Percentiles rank a stretch among this genome's conserved stretches.
Conservation (phyloP, 768 basidiomycete species). For the Phlebiopsis gigantea region DNA sequence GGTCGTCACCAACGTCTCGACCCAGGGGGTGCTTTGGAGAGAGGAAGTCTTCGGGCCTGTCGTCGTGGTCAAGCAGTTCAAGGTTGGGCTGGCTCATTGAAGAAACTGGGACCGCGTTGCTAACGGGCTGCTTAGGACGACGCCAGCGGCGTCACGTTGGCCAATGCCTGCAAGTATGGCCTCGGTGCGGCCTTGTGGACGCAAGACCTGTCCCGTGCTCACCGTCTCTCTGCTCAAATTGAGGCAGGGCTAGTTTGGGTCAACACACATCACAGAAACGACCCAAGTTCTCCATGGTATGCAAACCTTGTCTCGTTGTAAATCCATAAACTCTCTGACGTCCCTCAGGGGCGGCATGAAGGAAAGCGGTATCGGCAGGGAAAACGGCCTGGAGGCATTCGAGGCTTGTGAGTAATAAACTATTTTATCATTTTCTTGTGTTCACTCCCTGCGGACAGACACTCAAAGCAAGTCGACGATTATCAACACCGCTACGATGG, state of each 20-base stretch:
- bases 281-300: conserved; percentile 85
- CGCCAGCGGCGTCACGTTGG: conserved; percentile 57
- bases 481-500: conserved; percentile 60
- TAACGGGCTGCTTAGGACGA: conserved; percentile 41
- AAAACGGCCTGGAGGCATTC: conserved; percentile 80
- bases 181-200: conserved; percentile 84
- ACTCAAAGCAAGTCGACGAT: conserved; percentile 82
- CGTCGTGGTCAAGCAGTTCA: conserved; percentile 58
- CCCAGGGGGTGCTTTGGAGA: conserved; percentile 63
- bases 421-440: neutral
- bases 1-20: conserved; percentile 53
- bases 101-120: neutral
- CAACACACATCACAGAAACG: conserved; percentile 86
- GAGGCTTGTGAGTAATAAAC: conserved; percentile 56
- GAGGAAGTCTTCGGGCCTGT: conserved; percentile 88
- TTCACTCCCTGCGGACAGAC: conserved; percentile 37
- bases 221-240: conserved; percentile 64
- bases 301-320: neutral
- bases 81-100: conserved; percentile 27
- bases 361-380: conserved; percentile 81
- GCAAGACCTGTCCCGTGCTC: conserved; percentile 64
- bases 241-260: conserved; percentile 82
- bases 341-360: conserved; percentile 78
- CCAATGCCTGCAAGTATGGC: conserved; percentile 76
- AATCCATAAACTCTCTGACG: neutral